A percentile compares a stretch with the other conserved stretches of the same genome.
These are phyloP conservation scores for Angomonas ambiguus DNA, from an alignment of 208 protist genomes.

Conservation along the genomic window DNA sequence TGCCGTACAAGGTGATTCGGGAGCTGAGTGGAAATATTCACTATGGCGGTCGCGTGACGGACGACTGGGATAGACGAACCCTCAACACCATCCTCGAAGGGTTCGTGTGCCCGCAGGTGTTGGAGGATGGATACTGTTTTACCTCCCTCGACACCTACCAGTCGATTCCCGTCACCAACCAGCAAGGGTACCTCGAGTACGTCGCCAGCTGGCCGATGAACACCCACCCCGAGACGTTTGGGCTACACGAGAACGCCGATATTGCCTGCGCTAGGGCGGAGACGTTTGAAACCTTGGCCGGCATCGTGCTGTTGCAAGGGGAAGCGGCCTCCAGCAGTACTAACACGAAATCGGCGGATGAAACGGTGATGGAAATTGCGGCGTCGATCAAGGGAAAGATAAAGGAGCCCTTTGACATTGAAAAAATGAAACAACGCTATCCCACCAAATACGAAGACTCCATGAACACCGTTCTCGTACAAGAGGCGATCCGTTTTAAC, in stretches of 20 bases:
- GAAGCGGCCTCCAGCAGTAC: conserved; percentile 28
- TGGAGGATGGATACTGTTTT: conserved; percentile 91
- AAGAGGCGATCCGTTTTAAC: conserved; percentile 97
- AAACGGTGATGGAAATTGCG: conserved; percentile 76
- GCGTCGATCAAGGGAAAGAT: conserved; percentile 78
- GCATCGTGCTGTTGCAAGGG: conserved; percentile 78
- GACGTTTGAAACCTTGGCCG: conserved; percentile 88
- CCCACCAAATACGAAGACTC: conserved; percentile 96
- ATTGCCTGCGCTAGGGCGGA: conserved; percentile 94
- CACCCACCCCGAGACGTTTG: conserved; percentile 94
- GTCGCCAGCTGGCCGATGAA: conserved; percentile 92
- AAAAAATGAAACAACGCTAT: conserved; percentile 85
- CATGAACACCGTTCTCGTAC: conserved; percentile 98
- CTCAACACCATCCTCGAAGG: conserved; percentile 93
- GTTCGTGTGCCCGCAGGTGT: conserved; percentile 89
- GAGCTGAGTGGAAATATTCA: conserved; percentile 97
- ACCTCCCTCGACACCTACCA: conserved; percentile 73
- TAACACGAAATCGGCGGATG: conserved; percentile 63
- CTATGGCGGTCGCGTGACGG: conserved; percentile 98
- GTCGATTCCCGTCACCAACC: conserved; percentile 71
- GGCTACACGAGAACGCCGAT: conserved; percentile 97
- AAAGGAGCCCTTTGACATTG: conserved; percentile 78
- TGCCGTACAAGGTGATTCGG: conserved; percentile 97
- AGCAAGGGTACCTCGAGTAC: conserved; percentile 89
- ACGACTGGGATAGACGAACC: conserved; percentile 96